These are phyloP conservation scores for Rutstroemia sp. DNA, from an alignment of 2,329 filamentous ascomycete genomes.

Conservation along the genomic window DNA sequence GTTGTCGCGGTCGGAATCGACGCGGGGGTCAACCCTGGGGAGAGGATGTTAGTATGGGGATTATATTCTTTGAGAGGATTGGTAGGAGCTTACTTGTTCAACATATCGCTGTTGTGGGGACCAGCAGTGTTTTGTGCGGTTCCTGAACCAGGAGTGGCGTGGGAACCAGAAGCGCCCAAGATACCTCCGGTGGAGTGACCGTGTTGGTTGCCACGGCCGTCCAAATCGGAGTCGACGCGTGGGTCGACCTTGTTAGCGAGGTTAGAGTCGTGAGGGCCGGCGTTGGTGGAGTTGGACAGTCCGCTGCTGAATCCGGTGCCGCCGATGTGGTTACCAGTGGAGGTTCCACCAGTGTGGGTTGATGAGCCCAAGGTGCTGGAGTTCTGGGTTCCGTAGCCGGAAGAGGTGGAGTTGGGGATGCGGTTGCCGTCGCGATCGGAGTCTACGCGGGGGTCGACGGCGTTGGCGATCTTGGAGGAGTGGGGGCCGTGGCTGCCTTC, in stretches of 20 bases:
- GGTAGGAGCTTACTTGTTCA: constrained; percentile 38
- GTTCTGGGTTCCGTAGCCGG: constrained; percentile 7
- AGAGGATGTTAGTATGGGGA: neutral
- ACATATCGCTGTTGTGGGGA: constrained; percentile 43
- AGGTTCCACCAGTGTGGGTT: constrained; percentile 4
- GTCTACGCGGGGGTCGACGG: constrained; percentile 33
- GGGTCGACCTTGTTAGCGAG: constrained; percentile 42
- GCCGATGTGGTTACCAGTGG: constrained; percentile 1
- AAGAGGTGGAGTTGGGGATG: neutral
- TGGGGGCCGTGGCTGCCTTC: constrained; percentile 19
- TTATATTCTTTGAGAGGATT: neutral
- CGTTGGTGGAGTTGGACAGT: constrained; percentile 27
- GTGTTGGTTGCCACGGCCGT: constrained; percentile 33
- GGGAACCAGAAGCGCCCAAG: constrained; percentile 27
- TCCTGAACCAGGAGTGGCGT: constrained; percentile 27
- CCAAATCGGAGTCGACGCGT: constrained; percentile 44
- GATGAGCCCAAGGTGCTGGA: constrained; percentile 3
- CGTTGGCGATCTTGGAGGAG: constrained; percentile 33
- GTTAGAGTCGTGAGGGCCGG: constrained; percentile 31
- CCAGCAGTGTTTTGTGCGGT: constrained; percentile 39
- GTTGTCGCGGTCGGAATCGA: constrained; percentile 49
- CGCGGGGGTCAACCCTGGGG: constrained; percentile 41
- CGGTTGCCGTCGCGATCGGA: constrained; percentile 39
- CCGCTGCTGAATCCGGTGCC: constrained; percentile 17
- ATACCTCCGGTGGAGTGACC: constrained; percentile 18